These are phyloP conservation scores for Saccharum hybrid DNA, from an alignment of 202 grass and related monocot genomes.

Conservation along the genomic window DNA sequence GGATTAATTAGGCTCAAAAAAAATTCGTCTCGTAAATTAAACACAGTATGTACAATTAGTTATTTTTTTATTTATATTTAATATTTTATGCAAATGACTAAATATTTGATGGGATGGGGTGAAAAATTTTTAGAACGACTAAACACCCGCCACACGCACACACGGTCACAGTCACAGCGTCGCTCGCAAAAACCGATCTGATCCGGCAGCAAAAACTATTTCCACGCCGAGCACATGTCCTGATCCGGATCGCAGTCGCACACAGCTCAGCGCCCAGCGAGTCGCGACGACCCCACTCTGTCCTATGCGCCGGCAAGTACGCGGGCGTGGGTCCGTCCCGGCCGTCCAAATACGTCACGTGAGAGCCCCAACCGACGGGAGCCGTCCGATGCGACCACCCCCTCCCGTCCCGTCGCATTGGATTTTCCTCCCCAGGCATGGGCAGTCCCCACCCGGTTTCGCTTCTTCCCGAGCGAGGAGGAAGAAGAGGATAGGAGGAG, in stretches of 20 bases:
- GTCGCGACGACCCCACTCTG: constrained; percentile 12
- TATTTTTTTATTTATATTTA: no score
- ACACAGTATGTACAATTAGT: no score
- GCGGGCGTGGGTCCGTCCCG: not conserved
- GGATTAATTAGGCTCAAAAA: no score
- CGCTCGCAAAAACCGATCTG: not conserved
- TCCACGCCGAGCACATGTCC: constrained; percentile 12
- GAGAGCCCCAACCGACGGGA: not conserved
- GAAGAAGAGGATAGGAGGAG: not conserved
- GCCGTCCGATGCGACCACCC: constrained; percentile 40
- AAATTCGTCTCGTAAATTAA: no score
- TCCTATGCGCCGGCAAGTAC: constrained; percentile 21
- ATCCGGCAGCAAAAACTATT: constrained; percentile 14
- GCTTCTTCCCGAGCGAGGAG: not conserved
- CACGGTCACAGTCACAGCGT: not conserved
- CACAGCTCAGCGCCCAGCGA: constrained; percentile 34
- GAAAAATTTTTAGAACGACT: no score
- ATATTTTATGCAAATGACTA: no score
- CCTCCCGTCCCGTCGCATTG: not conserved
- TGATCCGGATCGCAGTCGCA: not conserved
- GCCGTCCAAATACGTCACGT: constrained; percentile 15
- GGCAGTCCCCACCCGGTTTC: not conserved
- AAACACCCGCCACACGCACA: no score
- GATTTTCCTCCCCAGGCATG: not conserved
- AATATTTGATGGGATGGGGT: no score